phyloP scores from a whole-genome alignment of 768 basidiomycete species.

The Mrakia frigida region DNA sequence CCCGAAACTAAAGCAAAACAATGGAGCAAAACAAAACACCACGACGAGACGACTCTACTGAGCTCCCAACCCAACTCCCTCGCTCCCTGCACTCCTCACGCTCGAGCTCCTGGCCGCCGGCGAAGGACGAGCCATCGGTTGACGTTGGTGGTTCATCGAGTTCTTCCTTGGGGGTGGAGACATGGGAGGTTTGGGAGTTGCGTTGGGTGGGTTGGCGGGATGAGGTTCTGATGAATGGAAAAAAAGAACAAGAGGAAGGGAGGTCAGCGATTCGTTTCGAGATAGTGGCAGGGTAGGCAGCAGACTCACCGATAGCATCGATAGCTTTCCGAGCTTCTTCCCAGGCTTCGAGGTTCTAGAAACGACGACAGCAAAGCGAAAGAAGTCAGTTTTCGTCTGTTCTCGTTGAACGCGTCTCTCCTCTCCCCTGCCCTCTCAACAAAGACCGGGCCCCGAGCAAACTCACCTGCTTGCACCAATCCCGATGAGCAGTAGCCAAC shows the following conservation, averaged over 20 bases:
- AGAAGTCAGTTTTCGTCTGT: slow-evolving; percentile 27
- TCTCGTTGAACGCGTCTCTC: neutral
- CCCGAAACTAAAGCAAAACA: too few relatives aligned
- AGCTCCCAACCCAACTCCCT: neutral
- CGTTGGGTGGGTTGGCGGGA: slow-evolving; percentile 1
- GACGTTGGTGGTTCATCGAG: neutral
- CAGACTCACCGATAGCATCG: slow-evolving; percentile 59
- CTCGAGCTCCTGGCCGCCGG: neutral
- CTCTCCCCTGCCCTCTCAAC: too few relatives aligned
- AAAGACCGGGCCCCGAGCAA: too few relatives aligned
- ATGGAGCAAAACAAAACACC: too few relatives aligned
- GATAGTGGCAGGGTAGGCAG: neutral
- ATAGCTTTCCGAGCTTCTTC: slow-evolving; percentile 91
- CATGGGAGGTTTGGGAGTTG: neutral
- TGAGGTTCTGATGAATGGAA: neutral
- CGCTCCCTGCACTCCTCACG: neutral
- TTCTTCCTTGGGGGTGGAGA: neutral
- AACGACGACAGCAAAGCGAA: neutral
- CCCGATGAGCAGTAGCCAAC: slow-evolving; percentile 82
- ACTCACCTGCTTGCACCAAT: slow-evolving; percentile 90
- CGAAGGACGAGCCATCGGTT: neutral
- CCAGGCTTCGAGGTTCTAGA: slow-evolving; percentile 95
- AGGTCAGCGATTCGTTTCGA: neutral
- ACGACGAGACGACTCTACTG: too few relatives aligned
- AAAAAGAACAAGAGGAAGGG: neutral